Percentiles rank a stretch among this genome's conserved stretches.
Conservation (phyloP, 1,284 basidiomycete species). For the Pseudozyma sp. region DNA sequence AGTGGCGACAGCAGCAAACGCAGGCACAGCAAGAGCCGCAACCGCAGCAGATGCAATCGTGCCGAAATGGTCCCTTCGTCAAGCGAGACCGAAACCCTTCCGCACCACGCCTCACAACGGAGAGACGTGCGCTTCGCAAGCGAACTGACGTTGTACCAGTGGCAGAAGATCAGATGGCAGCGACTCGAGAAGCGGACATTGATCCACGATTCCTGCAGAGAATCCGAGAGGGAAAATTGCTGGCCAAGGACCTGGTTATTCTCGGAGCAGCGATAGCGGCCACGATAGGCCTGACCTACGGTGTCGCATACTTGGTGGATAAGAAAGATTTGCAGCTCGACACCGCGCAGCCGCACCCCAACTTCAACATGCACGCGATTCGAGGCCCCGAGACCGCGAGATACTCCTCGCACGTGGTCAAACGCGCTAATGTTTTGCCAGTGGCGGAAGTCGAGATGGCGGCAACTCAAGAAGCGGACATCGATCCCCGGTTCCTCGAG, state of each 20-base stretch:
- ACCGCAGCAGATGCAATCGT: background rate
- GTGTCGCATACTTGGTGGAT: background rate
- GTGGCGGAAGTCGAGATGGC: background rate
- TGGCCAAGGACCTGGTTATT: background rate
- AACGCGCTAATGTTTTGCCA: constrained; percentile 2
- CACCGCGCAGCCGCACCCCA: too few species aligned
- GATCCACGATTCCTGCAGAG: background rate
- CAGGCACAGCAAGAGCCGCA: constrained; percentile 3
- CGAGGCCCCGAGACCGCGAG: too few species aligned
- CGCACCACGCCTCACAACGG: too few species aligned
- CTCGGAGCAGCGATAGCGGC: background rate
- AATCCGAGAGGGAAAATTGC: background rate
- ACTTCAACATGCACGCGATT: too few species aligned
- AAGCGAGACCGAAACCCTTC: background rate
- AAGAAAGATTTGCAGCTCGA: too few species aligned
- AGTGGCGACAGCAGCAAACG: constrained; percentile 4
- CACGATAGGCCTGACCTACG: background rate
- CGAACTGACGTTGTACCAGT: constrained; percentile 2
- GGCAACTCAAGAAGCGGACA: background rate
- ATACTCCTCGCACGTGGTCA: background rate
- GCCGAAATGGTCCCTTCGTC: background rate
- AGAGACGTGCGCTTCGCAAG: background rate
- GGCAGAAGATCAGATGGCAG: background rate
- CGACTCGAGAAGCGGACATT: background rate
- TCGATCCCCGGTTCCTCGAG: background rate